A percentile compares a stretch with the other conserved stretches of the same genome.
Conservation (phyloP, 2,329 filamentous ascomycete genomes). For the Diplodia mutila region DNA sequence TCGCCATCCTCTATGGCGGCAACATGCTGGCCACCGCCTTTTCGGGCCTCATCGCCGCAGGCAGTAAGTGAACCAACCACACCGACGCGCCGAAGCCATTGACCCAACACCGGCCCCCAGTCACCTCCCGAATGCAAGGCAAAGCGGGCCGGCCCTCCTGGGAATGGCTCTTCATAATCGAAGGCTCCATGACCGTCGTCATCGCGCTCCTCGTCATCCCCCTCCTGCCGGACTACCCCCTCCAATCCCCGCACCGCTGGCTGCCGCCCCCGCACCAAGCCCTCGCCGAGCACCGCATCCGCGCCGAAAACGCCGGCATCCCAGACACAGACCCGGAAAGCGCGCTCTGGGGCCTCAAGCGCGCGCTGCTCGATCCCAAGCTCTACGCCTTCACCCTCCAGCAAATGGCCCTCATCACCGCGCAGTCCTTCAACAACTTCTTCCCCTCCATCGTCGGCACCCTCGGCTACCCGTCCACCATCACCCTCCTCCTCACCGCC, state of each 20-base stretch:
- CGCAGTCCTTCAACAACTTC: constrained; percentile 37
- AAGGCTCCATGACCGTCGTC: constrained; percentile 42
- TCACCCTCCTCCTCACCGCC: constrained; percentile 39
- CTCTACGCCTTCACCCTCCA: constrained; percentile 11
- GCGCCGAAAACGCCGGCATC: constrained; percentile 16
- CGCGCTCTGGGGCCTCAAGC: background rate
- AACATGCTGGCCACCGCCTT: constrained; percentile 56
- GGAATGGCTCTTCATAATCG: constrained; percentile 41
- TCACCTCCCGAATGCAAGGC: constrained; percentile 24
- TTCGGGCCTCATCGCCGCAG: constrained; percentile 58
- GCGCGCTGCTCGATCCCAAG: constrained; percentile 1
- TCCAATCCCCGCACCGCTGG: background rate
- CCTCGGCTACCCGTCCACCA: constrained; percentile 41
- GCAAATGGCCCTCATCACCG: constrained; percentile 29
- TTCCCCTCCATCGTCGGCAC: constrained; percentile 43
- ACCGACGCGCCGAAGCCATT: background rate
- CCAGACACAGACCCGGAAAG: background rate
- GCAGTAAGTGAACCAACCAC: constrained; percentile 46
- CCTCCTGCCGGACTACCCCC: constrained; percentile 41
- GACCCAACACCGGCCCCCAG: background rate
- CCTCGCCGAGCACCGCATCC: constrained; percentile 12
- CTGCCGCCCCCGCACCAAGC: background rate
- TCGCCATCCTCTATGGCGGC: constrained; percentile 58
- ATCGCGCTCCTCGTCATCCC: constrained; percentile 40
- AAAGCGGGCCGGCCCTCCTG: constrained; percentile 22